Conservation (phyloP, 768 basidiomycete species). For the Pisolithus orientalis region DNA sequence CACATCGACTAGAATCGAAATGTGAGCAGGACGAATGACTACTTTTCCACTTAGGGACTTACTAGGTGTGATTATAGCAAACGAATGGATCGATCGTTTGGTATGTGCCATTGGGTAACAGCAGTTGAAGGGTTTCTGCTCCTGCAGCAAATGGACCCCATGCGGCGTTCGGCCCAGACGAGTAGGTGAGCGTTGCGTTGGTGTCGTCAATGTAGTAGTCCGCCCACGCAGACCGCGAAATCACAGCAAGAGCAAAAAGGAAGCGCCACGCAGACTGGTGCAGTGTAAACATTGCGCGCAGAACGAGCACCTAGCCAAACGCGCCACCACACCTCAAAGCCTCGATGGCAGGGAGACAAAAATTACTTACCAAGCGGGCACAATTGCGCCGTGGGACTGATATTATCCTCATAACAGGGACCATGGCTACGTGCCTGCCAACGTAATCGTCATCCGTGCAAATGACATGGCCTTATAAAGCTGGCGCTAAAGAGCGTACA, state of each 20-base stretch:
- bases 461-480: too few relatives aligned
- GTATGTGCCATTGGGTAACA: constrained; percentile 16
- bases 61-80: constrained; percentile 24
- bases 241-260: constrained; percentile 1
- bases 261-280: background rate
- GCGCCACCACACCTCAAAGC: background rate
- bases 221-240: constrained; percentile 6
- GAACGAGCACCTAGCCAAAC: background rate
- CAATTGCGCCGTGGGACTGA: background rate
- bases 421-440: background rate
- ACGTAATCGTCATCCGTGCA: too few relatives aligned
- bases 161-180: constrained; percentile 18
- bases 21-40: background rate
- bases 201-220: constrained; percentile 22
- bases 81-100: constrained; percentile 14
- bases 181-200: constrained; percentile 14
- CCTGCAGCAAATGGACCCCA: constrained; percentile 16
- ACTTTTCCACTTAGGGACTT: background rate
- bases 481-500: too few relatives aligned
- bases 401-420: background rate
- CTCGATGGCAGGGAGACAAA: too few relatives aligned
- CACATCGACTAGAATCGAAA: constrained; percentile 14
- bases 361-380: too few relatives aligned
- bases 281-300: constrained; percentile 1
- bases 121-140: constrained; percentile 5